These are phyloP conservation scores for Backusella psychrophila DNA, from an alignment of 192 early-diverging fungal species.

Conservation along the genomic window DNA sequence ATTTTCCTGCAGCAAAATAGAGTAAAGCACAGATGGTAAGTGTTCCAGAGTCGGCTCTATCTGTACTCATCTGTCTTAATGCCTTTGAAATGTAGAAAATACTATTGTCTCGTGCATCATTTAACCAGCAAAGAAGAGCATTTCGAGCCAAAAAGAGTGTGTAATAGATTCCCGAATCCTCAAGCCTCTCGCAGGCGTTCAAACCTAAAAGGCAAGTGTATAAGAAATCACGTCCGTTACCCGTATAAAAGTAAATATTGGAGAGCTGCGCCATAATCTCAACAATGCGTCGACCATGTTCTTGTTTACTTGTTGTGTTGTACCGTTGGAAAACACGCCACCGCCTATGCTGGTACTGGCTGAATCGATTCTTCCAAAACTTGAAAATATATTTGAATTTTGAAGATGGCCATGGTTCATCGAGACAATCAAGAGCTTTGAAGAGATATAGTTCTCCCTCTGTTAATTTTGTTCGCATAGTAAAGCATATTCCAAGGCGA, in stretches of 20 bases:
- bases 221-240: conserved; percentile 26
- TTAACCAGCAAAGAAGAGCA: conserved; percentile 39
- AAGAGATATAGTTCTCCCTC: conserved; percentile 34
- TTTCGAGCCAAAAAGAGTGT: conserved; percentile 40
- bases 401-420: conserved; percentile 23
- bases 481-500: conserved; percentile 40
- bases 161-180: conserved; percentile 37
- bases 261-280: conserved; percentile 36
- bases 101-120: conserved; percentile 39
- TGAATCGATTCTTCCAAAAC: conserved; percentile 22
- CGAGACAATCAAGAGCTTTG: conserved; percentile 24
- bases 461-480: conserved; percentile 36
- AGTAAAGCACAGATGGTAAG: conserved; percentile 36
- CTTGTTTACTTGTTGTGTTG: not conserved
- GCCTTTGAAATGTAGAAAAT: conserved; percentile 41
- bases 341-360: conserved; percentile 26
- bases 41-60: conserved; percentile 35
- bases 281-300: conserved; percentile 13
- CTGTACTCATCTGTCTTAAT: conserved; percentile 7
- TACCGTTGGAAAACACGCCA: not conserved
- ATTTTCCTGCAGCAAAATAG: conserved; percentile 44
- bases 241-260: conserved; percentile 36
- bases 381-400: conserved; percentile 14
- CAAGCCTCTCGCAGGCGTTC: conserved; percentile 38
- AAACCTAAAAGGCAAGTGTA: conserved; percentile 33